Evolutionary conservation across 768 basidiomycete genomes (phyloP).

Genomic region (Leccinum disarticulatum): DNA sequence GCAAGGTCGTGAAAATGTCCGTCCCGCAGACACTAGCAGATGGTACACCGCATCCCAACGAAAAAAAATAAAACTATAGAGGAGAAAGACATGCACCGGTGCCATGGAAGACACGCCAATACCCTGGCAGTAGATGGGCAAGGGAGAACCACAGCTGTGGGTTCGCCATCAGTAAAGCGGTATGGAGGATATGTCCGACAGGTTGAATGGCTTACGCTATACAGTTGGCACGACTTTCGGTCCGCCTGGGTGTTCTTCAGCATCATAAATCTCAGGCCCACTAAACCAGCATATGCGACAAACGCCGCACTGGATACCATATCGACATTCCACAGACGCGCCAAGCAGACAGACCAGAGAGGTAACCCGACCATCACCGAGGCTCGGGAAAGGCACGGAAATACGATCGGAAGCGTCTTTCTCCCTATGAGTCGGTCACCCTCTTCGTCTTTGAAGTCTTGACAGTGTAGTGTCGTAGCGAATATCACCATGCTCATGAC

Average conservation of each 20-base stretch:
- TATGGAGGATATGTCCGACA: not conserved
- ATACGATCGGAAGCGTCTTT: conserved; percentile 44
- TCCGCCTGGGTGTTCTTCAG: conserved; percentile 24
- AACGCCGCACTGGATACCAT: conserved; percentile 27
- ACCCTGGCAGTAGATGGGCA: conserved; percentile 31
- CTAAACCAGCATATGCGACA: conserved; percentile 23
- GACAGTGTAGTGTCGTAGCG: conserved; percentile 35
- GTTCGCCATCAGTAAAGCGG: not conserved
- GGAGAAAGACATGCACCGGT: conserved; percentile 10
- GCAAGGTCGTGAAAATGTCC: not conserved
- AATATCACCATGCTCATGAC: conserved; percentile 34
- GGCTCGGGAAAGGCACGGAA: conserved; percentile 33
- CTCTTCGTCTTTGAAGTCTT: conserved; percentile 42
- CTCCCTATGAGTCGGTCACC: conserved; percentile 42
- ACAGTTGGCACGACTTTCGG: conserved; percentile 29
- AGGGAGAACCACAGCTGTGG: conserved; percentile 33
- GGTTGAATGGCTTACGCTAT: conserved; percentile 25
- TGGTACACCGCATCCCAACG: conserved; percentile 9
- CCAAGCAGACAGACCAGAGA: conserved; percentile 31
- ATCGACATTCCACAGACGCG: conserved; percentile 29
- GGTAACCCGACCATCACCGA: conserved; percentile 30
- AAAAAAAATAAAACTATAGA: not conserved
- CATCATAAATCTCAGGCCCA: conserved; percentile 30
- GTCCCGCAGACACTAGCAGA: conserved; percentile 7
- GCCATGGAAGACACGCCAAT: conserved; percentile 29